phyloP scores from a whole-genome alignment of 129 eudicot species.

The Ambrosia trifida region DNA sequence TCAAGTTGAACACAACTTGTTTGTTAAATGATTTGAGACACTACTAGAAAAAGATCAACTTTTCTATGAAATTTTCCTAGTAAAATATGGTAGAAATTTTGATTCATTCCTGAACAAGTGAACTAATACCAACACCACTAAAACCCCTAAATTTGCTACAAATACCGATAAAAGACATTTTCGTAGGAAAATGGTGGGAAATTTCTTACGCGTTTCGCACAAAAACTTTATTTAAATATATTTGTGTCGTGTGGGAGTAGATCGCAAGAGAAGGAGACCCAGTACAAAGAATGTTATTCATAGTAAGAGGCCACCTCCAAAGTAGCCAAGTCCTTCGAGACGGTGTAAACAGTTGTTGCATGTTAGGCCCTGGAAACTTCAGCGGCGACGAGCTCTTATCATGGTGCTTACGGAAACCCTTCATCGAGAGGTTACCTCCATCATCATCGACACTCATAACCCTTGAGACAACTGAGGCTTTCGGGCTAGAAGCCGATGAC shows the following conservation, averaged over 20 bases:
- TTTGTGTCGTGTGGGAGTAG: slow-evolving; percentile 27
- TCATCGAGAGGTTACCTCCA: slow-evolving; percentile 85
- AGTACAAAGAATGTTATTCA: slow-evolving; percentile 82
- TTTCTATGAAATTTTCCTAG: no score
- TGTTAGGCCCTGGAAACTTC: slow-evolving; percentile 99
- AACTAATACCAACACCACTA: no score
- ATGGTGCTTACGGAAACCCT: slow-evolving; percentile 89
- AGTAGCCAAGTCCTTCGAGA: slow-evolving; percentile 87
- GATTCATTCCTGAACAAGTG: no score
- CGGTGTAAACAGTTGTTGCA: slow-evolving; percentile 86
- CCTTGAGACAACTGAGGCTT: slow-evolving; percentile 93
- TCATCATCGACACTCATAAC: slow-evolving; percentile 82
- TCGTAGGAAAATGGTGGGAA: no score
- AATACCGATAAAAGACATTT: no score
- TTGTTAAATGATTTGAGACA: no score
- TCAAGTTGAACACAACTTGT: no score
- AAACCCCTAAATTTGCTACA: no score
- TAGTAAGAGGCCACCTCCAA: slow-evolving; percentile 96
- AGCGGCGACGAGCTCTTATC: slow-evolving; percentile 95
- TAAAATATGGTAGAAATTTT: no score
- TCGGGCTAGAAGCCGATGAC: slow-evolving; percentile 93
- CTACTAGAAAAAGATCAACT: no score
- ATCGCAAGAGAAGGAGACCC: slow-evolving; percentile 96
- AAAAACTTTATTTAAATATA: background rate
- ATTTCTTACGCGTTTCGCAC: no score